phyloP scores from a whole-genome alignment of 441 rosid genomes.

The Lepidium campestre region DNA sequence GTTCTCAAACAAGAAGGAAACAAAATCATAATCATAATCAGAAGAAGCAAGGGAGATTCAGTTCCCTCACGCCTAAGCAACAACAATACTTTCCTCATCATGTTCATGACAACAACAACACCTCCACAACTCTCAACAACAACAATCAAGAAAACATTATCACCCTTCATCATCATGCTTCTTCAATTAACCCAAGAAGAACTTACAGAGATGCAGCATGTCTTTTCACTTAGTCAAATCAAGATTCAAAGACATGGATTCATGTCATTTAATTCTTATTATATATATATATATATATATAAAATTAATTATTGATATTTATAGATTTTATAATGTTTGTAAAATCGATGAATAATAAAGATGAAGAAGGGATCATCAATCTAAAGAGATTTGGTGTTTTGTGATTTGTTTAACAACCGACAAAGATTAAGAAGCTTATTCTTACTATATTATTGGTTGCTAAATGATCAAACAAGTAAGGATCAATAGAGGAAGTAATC shows the following conservation, averaged over 20 bases:
- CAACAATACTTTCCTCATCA: constrained; percentile 16
- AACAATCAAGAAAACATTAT: constrained; percentile 13
- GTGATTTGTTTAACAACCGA: constrained; percentile 3
- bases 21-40: constrained; percentile 25
- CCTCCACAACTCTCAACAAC: constrained; percentile 13
- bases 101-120: constrained; percentile 3
- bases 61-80: constrained; percentile 44
- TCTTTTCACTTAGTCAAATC: constrained; percentile 27
- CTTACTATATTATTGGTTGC: neutral
- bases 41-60: constrained; percentile 48
- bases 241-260: constrained; percentile 19
- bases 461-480: neutral
- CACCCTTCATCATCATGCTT: constrained; percentile 15
- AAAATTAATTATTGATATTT: constrained; percentile 18
- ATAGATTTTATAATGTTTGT: neutral
- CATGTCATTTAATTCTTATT: constrained; percentile 8
- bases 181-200: constrained; percentile 23
- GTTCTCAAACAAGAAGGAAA: constrained; percentile 58
- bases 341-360: constrained; percentile 23
- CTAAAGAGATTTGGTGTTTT: constrained; percentile 20
- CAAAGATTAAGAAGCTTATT: neutral
- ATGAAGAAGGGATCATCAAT: constrained; percentile 18
- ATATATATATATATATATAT: constrained; percentile 1
- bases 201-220: constrained; percentile 35
- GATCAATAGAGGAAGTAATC: neutral